Evolutionary conservation across 441 rosid species (phyloP), one percentile per base, ranked within the genome.

Genomic region (Corymbia citriodora): DNA sequence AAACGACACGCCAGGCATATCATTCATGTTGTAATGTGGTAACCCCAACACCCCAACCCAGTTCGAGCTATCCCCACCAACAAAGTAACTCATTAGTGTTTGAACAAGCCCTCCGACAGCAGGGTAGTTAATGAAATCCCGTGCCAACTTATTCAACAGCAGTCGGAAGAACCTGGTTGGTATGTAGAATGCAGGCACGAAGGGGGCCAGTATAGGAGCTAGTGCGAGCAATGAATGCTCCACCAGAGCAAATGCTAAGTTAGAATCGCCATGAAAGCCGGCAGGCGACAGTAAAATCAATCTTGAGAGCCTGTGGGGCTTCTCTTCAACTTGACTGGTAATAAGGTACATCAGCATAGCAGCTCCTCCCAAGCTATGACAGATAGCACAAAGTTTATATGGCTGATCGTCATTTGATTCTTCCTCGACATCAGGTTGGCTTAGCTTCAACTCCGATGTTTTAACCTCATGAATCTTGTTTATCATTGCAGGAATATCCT

Each of bases 321-420:
- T 96, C 94, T 95, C 95, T 90, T 96, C 95, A 31, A 97, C 94
- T 55, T 89, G 95, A 87, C 92, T 93, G 40, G 97, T 96, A 91
- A 97, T 91, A 79, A 96, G 93, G 79, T 97, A 95, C 97, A 96
- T 97, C 88, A 98, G 91, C 93, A 97, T 95, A 89, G 94, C 99
- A 90, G 99, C 99, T 92, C 99, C 99, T 72, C 99, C 99, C 92
- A 98, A 92, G 93, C 99, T 98, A 90, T 98, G 99, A 91, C 96
- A 93, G 93, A 98, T 90, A 53, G 99, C 98, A 93, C 98, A 96
- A 16, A 98, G 99, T 94, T 94, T 95, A 93, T 96, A 98, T 87
- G 96, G 98, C 92, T 97, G 97, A 87, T 94, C 95, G 48, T 92
- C 91, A 16, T 85, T 93, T 36, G 89, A 88, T 92, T 96, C 99